Evolutionary conservation across 108 stramenopile species (phyloP), one percentile per base, ranked within the genome.

Genomic region (Discostella stelligeroides): DNA sequence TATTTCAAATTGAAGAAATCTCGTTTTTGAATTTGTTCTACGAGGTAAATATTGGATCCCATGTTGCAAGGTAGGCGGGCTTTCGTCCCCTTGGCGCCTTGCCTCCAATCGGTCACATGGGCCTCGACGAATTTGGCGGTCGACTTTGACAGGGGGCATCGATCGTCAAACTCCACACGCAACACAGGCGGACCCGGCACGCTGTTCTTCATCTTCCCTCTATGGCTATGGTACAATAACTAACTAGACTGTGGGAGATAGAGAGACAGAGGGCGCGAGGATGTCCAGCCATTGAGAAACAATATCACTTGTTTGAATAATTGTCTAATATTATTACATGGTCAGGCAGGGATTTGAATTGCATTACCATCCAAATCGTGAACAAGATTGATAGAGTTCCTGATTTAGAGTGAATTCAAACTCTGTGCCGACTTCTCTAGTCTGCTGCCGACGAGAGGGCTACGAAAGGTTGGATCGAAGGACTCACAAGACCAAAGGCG

Each of bases 21-120:
- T 51, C 20, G 4, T 51, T 51, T 51, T 51, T 51, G 24, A 51
- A 51, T 4, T 51, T 21, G 48, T 23, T 18, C n/a, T n/a, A 4
- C 15, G 3, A 47, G 2, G 46, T 59, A 34, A 2, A n/a, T 18
- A 60, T 37, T 7, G 29, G 28, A 15, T 56, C 55, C 55, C 7
- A 56, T 30, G 55, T 38, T n/a, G 34, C 0, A 17, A 15, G 34
- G 0, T 28, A 15, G 42, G 41, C 41, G 61, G 42, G 18, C 1
- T 62, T 62, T 62, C 61, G 41, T 43, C 11, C 11, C 20, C 40
- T 12, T 62, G 61, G 61, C 61, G 61, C 61, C 28, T 62, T 61
- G 30, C 60, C 38, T 62, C 61, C 42, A 11, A 43, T 45, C 61
- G 61, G 61, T 62, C 61, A 62, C 61, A 15, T 45, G 13, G n/a